Conservation (phyloP, 176 grass and related monocot genomes). For the Tuctoria greenei region DNA sequence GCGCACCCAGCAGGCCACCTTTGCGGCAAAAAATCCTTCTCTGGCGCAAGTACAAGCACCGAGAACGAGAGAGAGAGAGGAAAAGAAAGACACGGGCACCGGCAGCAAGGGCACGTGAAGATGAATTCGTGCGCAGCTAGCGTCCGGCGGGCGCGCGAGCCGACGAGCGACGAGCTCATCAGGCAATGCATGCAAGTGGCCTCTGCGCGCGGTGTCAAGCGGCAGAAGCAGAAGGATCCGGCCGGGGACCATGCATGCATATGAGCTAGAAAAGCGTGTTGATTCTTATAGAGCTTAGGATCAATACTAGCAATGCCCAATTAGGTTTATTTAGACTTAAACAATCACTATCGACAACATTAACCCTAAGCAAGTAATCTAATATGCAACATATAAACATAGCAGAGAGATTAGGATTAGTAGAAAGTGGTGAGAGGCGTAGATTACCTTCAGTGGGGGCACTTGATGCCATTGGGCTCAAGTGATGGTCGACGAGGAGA, state of each 20-base stretch:
- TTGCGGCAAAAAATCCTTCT: neutral
- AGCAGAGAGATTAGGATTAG: too few relatives aligned
- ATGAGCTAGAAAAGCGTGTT: too few relatives aligned
- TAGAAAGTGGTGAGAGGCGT: too few relatives aligned
- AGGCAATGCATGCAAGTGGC: conserved; percentile 21
- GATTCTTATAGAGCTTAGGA: too few relatives aligned
- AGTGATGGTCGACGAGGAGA: too few relatives aligned
- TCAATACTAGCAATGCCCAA: too few relatives aligned
- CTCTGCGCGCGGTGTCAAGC: conserved; percentile 26
- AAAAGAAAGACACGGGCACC: neutral
- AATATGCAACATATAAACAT: too few relatives aligned
- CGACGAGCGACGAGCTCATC: neutral
- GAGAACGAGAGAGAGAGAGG: neutral
- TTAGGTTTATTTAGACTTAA: too few relatives aligned
- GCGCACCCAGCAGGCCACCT: neutral
- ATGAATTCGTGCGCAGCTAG: conserved; percentile 40
- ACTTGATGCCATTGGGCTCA: too few relatives aligned
- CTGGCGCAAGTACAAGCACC: neutral
- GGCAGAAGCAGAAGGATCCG: neutral
- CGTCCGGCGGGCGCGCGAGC: neutral
- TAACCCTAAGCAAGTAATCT: too few relatives aligned
- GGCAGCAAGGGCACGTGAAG: conserved; percentile 48
- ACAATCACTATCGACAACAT: too few relatives aligned
- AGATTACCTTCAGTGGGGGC: too few relatives aligned
- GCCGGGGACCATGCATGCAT: neutral